Base-by-base conservation (phyloP, 495 filamentous ascomycete species). In the Diplogelasinospora grovesii region DNA sequence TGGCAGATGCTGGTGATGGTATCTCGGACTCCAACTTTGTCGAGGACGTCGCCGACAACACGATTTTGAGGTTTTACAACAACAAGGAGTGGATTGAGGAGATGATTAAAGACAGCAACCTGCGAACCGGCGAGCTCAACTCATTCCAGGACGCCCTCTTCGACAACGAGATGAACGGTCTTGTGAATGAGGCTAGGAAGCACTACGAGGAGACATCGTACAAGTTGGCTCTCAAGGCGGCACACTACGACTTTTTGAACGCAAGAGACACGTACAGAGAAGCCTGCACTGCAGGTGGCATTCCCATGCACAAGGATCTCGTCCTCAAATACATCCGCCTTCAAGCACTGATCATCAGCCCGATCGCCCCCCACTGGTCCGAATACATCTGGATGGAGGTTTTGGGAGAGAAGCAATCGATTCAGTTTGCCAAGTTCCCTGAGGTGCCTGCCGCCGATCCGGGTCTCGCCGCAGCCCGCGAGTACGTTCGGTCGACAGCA, bases 21-120 rank as follows among this genome's bases (percentile, higher is more conserved):
- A 85, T 96, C 40, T 81, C 88, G 43, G 92, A 98, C 66, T 90
- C 92, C 40, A 99, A 99, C 69, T 94, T 99, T 52, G 92, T 95
- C 49, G 92, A 99, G 68, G 75, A 80, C 47, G 89, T 95, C 20
- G 90, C 90, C 27, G 88, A 95, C 62, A 84, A 79, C 56, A 89
- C 79, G 52, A 92, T 96, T 52, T 73, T 97, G 42, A 76, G 87
- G 50, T 74, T 96, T 22, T 85, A 79, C 60, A 88, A 81, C 43
- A 75, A 96, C 38, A 84, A 84, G 64, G 83, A 93, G 54, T 97
- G 92, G 92, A 86, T 84, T 36, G 87, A 96, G 64, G 86, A 94
- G 56, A 72, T 83, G 49, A 56, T 82, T 40, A 77, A 79, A 54
- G 85, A 92, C 26, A 66, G 79, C 25, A 72, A 71, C 34, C 75